Base-by-base conservation (phyloP, 148 eudicot species). In the Dianthus caryophyllus region DNA sequence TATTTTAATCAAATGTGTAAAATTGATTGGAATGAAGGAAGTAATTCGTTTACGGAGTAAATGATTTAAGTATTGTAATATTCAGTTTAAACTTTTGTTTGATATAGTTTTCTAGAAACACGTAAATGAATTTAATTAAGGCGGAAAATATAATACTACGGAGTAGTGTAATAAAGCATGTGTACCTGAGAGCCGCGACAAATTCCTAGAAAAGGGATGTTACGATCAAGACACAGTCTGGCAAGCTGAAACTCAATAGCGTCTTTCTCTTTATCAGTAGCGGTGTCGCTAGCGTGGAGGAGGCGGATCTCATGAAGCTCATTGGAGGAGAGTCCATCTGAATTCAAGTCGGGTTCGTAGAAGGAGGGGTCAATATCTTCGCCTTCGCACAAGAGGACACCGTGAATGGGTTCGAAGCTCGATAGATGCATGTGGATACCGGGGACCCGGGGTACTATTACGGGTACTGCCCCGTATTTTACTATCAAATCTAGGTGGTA, bases 331-430 rank as follows among this genome's bases (percentile, higher is more conserved):
- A 89, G 71, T 6, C 49, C 64, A 0, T 71, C 69, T 7, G 64
- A 29, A 27, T 74, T 81, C 5, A 71, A 67, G n/a, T 79, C 68
- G 17, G 73, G 53, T 13, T 68, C 68, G 65, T 92, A 92, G 6
- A 75, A 78, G 0, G 96, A 85, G 0, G 97, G 93, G 33, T 92
- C 96, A 8, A 92, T 80, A 69, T 92, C 97, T 66, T 92, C 97
- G 0, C 96, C 97, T 76, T 92, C 97, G 31, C 96, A 88, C 11
- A 92, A 78, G 24, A 92, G 89, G 20, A 92, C 93, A 5, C 97
- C 97, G 26, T 91, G 96, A 31, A 91, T 88, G 4, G 97, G 96
- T 73, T 89, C 93, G 64, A 92, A 92, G 66, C 93, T 92, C 36
- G 82, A 81, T 0, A 92, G 55, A 3, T 83, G 77, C 68, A 66